Conservation (phyloP, 2,329 filamentous ascomycete species). For the Leptosphaerulina australis region DNA sequence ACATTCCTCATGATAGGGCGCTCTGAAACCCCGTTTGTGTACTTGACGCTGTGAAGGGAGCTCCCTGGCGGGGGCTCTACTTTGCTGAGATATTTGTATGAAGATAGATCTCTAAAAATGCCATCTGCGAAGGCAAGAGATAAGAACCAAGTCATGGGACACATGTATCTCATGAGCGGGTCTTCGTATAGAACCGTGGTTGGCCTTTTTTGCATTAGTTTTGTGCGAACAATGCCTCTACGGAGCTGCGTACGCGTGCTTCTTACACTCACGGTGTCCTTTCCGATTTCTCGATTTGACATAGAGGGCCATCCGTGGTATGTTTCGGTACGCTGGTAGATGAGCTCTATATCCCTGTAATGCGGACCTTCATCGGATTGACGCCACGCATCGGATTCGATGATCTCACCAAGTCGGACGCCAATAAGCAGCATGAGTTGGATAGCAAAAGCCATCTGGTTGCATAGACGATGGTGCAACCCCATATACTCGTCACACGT, state of each 20-base stretch:
- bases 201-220: background rate
- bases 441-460: constrained; percentile 13
- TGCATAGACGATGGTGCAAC: constrained; percentile 2
- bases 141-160: background rate
- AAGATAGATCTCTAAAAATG: background rate
- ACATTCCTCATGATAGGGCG: background rate
- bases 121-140: background rate
- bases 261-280: constrained; percentile 2
- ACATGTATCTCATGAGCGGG: background rate
- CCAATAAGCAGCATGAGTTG: background rate
- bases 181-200: background rate
- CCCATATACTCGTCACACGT: constrained; percentile 15
- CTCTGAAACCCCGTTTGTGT: background rate
- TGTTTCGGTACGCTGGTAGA: background rate
- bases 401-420: background rate
- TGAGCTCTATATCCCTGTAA: constrained; percentile 6
- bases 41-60: background rate
- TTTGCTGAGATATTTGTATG: background rate
- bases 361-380: constrained; percentile 1
- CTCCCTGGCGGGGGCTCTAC: background rate
- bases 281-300: constrained; percentile 3
- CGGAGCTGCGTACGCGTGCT: background rate
- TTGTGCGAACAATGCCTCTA: background rate
- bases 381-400: constrained; percentile 5
- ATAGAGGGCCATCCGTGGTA: background rate